These are phyloP conservation scores for Dioscorea alata DNA, from an alignment of 106 monocot genomes.

Conservation along the genomic window DNA sequence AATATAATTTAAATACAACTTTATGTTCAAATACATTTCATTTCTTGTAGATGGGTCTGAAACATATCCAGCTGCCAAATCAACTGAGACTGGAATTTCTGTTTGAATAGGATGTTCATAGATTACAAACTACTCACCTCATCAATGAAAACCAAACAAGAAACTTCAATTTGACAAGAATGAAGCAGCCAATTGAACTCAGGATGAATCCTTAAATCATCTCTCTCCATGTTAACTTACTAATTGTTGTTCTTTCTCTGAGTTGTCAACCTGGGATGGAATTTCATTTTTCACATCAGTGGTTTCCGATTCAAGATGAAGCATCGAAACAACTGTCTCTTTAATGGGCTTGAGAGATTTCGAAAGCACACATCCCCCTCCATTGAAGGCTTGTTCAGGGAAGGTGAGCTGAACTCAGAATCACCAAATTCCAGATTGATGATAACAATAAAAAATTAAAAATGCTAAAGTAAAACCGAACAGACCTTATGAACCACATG, in stretches of 20 bases:
- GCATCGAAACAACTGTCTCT: constrained; percentile 58
- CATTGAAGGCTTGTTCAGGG: constrained; percentile 68
- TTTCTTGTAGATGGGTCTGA: too few species aligned
- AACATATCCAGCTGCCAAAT: too few species aligned
- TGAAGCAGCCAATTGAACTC: constrained; percentile 21
- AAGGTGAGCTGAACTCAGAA: constrained; percentile 15
- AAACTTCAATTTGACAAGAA: constrained; percentile 11
- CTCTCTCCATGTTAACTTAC: constrained; percentile 2
- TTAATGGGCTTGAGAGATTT: constrained; percentile 68
- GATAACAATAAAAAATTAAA: background rate
- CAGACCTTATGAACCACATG: constrained; percentile 86
- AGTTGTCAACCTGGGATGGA: constrained; percentile 1
- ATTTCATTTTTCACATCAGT: constrained; percentile 10
- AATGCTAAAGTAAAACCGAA: background rate
- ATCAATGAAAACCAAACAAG: constrained; percentile 12
- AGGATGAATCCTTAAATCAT: constrained; percentile 4
- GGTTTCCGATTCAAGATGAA: constrained; percentile 28
- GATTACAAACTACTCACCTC: background rate
- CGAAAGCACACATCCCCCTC: constrained; percentile 27
- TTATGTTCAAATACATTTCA: too few species aligned
- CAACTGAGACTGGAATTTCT: too few species aligned
- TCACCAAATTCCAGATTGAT: background rate
- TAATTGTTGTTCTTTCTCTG: background rate
- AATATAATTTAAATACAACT: too few species aligned
- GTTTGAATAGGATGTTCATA: background rate